Conservation (phyloP, 495 filamentous ascomycete species). For the Aspergillus leporis region DNA sequence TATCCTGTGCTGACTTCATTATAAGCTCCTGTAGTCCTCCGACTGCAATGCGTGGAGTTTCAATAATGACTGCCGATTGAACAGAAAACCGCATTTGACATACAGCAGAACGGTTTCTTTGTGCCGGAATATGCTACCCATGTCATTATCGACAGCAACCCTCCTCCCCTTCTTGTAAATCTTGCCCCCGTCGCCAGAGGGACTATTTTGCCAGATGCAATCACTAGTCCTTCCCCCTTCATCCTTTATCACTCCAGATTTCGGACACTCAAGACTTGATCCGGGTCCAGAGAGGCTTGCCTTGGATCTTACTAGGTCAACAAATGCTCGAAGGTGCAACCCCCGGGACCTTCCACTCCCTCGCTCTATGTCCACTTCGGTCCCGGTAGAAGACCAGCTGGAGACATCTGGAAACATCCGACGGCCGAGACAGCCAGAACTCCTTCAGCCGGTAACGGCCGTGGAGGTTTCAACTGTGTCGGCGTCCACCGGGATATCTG, state of each 20-base stretch:
- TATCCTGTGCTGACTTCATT: constrained; percentile 35
- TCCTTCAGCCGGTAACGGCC: constrained; percentile 38
- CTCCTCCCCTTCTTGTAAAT: constrained; percentile 32
- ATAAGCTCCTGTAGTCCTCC: constrained; percentile 40
- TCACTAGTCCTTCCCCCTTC: constrained; percentile 49
- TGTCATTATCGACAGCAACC: constrained; percentile 18
- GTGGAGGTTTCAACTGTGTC: constrained; percentile 38
- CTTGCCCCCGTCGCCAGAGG: constrained; percentile 17
- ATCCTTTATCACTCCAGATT: constrained; percentile 43
- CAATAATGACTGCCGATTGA: constrained; percentile 34
- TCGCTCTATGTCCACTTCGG: constrained; percentile 85
- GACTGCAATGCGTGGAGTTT: constrained; percentile 24
- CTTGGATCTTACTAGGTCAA: constrained; percentile 68
- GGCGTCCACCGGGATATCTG: constrained; percentile 24
- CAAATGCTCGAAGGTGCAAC: constrained; percentile 66
- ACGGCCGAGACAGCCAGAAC: constrained; percentile 48
- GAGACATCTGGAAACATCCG: constrained; percentile 58
- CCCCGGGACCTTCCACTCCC: constrained; percentile 67
- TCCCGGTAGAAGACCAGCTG: constrained; percentile 60
- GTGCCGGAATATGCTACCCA: constrained; percentile 39
- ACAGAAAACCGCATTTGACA: constrained; percentile 17
- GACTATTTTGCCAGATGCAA: constrained; percentile 43
- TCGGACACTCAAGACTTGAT: constrained; percentile 44
- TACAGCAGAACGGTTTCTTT: constrained; percentile 11
- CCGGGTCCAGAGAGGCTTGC: constrained; percentile 64